These are phyloP conservation scores for Triticum timopheevii DNA, from an alignment of 176 grass and related monocot species.

Conservation along the genomic window DNA sequence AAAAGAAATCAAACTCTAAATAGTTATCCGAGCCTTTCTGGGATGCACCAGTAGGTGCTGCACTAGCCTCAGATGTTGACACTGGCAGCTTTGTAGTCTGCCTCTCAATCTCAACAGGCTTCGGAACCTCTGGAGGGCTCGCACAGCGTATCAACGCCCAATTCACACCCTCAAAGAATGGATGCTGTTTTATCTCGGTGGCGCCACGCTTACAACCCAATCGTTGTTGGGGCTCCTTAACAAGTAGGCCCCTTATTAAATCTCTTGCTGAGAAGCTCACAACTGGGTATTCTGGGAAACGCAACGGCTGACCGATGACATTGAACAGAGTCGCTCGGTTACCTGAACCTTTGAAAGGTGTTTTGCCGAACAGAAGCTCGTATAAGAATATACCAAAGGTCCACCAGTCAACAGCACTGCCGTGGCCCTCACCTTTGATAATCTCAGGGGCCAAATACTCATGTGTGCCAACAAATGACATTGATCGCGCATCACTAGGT, in stretches of 20 bases:
- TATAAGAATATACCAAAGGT: slow-evolving; percentile 91
- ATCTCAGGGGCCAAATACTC: slow-evolving; percentile 94
- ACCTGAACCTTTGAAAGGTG: slow-evolving; percentile 86
- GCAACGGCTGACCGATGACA: slow-evolving; percentile 71
- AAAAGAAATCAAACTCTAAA: slow-evolving; percentile 93
- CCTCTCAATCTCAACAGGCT: slow-evolving; percentile 49
- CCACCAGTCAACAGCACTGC: slow-evolving; percentile 98
- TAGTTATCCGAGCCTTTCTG: slow-evolving; percentile 70
- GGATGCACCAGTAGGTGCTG: slow-evolving; percentile 19
- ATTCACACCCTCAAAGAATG: slow-evolving; percentile 88
- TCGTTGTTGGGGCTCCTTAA: slow-evolving; percentile 77
- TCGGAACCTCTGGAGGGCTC: slow-evolving; percentile 83
- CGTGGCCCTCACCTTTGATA: slow-evolving; percentile 91
- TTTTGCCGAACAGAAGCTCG: slow-evolving; percentile 91
- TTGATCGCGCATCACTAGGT: slow-evolving; percentile 80
- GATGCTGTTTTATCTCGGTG: slow-evolving; percentile 89
- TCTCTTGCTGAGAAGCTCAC: slow-evolving; percentile 77
- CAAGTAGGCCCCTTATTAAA: slow-evolving; percentile 73
- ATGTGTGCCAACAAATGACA: slow-evolving; percentile 94
- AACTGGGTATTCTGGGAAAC: slow-evolving; percentile 68
- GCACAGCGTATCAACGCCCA: slow-evolving; percentile 91
- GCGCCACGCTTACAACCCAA: slow-evolving; percentile 77
- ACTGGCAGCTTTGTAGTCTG: slow-evolving; percentile 23
- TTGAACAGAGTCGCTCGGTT: slow-evolving; percentile 84
- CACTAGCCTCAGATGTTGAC: slow-evolving; percentile 18